Evolutionary conservation across 257 asterid species (phyloP).

Genomic region (Gentiana dahurica): DNA sequence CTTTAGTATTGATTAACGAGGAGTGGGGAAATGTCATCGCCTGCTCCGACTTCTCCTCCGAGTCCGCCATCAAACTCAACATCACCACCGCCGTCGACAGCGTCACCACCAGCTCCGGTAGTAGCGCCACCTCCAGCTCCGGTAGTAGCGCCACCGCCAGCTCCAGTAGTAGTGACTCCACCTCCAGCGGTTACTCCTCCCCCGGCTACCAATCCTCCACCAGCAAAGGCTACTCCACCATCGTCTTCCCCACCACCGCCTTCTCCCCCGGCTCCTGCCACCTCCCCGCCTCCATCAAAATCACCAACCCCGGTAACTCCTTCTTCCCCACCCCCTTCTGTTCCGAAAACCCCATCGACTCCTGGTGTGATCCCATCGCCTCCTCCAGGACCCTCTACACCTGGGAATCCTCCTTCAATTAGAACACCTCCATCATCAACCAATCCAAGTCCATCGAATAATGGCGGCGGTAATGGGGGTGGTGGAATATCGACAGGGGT

Average conservation of each 20-base stretch:
- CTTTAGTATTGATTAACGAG: neutral
- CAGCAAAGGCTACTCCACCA: slow-evolving; percentile 24
- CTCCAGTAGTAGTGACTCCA: slow-evolving; percentile 18
- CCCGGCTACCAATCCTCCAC: slow-evolving; percentile 26
- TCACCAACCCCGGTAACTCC: slow-evolving; percentile 19
- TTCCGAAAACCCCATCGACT: slow-evolving; percentile 17
- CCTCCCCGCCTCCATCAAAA: slow-evolving; percentile 7
- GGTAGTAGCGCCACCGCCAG: slow-evolving; percentile 22
- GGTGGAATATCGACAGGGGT: slow-evolving; percentile 27
- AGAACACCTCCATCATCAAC: slow-evolving; percentile 20
- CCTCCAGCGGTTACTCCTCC: slow-evolving; percentile 24
- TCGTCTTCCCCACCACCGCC: slow-evolving; percentile 22
- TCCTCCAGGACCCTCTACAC: slow-evolving; percentile 2
- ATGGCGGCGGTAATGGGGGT: slow-evolving; percentile 2
- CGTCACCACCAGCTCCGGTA: slow-evolving; percentile 23
- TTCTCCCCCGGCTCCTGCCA: slow-evolving; percentile 9
- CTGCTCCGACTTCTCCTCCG: slow-evolving; percentile 37
- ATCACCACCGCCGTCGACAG: slow-evolving; percentile 35
- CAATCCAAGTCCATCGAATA: slow-evolving; percentile 17
- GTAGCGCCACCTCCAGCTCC: slow-evolving; percentile 26
- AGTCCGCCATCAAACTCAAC: slow-evolving; percentile 24
- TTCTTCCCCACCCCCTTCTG: slow-evolving; percentile 16
- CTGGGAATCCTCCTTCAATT: too few species aligned
- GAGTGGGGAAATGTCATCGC: slow-evolving; percentile 21
- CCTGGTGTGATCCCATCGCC: slow-evolving; percentile 25